Conservation (phyloP, 2,329 filamentous ascomycete genomes). For the Pseudodiploospora longispora region DNA sequence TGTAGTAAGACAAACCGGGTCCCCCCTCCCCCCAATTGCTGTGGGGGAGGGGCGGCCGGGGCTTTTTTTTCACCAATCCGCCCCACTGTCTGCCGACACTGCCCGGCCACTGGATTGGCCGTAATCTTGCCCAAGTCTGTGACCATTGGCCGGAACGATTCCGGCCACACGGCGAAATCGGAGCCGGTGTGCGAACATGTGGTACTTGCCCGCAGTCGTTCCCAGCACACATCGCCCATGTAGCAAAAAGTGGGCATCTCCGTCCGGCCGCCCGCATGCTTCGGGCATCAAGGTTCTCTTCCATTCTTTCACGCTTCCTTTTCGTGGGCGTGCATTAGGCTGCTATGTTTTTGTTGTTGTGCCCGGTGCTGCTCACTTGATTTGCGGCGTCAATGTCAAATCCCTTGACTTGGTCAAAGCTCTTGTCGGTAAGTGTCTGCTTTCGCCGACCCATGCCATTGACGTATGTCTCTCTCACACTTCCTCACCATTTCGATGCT, state of each 20-base stretch:
- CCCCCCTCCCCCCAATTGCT: neutral
- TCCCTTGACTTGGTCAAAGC: too few relatives aligned
- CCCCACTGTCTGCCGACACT: constrained; percentile 14
- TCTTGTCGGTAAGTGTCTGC: too few relatives aligned
- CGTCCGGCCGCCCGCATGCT: constrained; percentile 3
- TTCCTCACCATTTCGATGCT: too few relatives aligned
- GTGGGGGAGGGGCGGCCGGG: constrained; percentile 8
- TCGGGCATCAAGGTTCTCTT: neutral
- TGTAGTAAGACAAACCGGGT: too few relatives aligned
- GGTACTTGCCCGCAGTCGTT: neutral
- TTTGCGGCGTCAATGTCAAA: too few relatives aligned
- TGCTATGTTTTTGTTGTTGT: too few relatives aligned
- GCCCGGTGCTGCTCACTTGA: too few relatives aligned
- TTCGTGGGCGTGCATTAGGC: neutral
- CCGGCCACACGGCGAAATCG: constrained; percentile 23
- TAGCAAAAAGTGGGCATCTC: constrained; percentile 2
- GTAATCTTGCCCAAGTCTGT: too few relatives aligned
- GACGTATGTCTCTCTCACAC: too few relatives aligned
- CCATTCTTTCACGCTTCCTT: neutral
- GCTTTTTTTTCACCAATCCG: neutral
- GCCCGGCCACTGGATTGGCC: constrained; percentile 13
- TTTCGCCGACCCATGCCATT: too few relatives aligned
- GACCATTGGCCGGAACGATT: constrained; percentile 24
- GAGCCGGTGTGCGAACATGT: constrained; percentile 12
- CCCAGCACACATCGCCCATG: neutral